Evolutionary conservation across 306 rosid species (phyloP).

Genomic region (Cucurbita ficifolia): DNA sequence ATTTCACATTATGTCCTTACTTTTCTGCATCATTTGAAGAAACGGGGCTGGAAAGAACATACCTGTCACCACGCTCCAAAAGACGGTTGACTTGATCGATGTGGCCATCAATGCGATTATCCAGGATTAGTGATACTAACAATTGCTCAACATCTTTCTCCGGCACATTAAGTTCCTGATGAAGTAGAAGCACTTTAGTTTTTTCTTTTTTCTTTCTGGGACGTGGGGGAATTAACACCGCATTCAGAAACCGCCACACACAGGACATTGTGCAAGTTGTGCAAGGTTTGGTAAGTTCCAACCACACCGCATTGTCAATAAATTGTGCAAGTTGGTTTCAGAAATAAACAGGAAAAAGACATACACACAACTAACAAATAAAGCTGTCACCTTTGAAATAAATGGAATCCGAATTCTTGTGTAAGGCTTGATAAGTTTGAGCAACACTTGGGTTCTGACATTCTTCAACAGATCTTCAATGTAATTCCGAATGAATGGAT

Average conservation of each 20-base stretch:
- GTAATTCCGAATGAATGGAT: slow-evolving; percentile 85
- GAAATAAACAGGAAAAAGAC: not conserved
- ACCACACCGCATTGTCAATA: not conserved
- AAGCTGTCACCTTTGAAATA: slow-evolving; percentile 59
- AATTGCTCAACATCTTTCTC: slow-evolving; percentile 42
- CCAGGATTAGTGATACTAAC: slow-evolving; percentile 59
- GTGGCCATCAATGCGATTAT: slow-evolving; percentile 89
- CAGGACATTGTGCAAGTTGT: not conserved
- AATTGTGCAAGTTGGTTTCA: not conserved
- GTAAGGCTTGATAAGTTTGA: slow-evolving; percentile 91
- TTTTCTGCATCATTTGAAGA: not conserved
- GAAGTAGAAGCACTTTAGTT: not conserved
- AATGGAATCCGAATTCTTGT: slow-evolving; percentile 94
- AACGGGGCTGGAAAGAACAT: not conserved
- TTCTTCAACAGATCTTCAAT: slow-evolving; percentile 94
- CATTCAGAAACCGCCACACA: not conserved
- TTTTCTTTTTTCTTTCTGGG: not conserved
- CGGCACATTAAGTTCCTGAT: slow-evolving; percentile 41
- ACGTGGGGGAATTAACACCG: not conserved
- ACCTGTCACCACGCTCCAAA: slow-evolving; percentile 85
- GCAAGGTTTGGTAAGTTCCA: not conserved
- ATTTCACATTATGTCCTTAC: not conserved
- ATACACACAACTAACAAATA: not conserved
- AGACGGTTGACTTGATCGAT: slow-evolving; percentile 96
- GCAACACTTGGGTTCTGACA: slow-evolving; percentile 92